Percentiles rank a stretch among this genome's conserved stretches.
These are phyloP conservation scores for Arthroderma uncinatum DNA, from an alignment of 2,329 filamentous ascomycete genomes.

Conservation along the genomic window DNA sequence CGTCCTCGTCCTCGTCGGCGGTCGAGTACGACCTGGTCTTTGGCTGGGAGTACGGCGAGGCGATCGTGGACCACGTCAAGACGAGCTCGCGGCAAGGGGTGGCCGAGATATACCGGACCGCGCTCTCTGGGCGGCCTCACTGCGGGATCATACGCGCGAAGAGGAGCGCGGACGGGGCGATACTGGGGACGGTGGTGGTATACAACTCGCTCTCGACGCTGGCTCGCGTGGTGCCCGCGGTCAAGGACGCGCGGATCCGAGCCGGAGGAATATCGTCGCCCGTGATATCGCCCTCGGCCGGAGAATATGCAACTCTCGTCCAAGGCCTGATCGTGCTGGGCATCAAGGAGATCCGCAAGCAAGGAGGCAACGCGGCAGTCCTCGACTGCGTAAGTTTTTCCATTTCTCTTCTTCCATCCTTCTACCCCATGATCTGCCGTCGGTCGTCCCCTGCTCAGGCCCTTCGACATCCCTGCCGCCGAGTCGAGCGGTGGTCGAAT, in stretches of 20 bases:
- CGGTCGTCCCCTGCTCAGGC: not conserved
- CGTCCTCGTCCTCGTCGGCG: slow-evolving; percentile 53
- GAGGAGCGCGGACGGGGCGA: slow-evolving; percentile 31
- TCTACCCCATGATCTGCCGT: no score
- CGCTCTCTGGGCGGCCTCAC: slow-evolving; percentile 56
- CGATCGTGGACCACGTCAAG: slow-evolving; percentile 63
- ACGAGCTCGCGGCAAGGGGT: slow-evolving; percentile 65
- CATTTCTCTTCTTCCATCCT: not conserved
- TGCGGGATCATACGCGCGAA: slow-evolving; percentile 80
- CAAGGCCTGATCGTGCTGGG: slow-evolving; percentile 73
- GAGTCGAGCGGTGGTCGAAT: not conserved
- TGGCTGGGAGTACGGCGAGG: slow-evolving; percentile 62
- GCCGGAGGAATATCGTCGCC: slow-evolving; percentile 72
- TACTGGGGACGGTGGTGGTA: slow-evolving; percentile 70
- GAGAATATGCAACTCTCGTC: slow-evolving; percentile 58
- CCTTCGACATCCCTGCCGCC: not conserved
- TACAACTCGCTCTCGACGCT: slow-evolving; percentile 60
- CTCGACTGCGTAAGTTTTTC: slow-evolving; percentile 60
- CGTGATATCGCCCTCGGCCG: slow-evolving; percentile 57
- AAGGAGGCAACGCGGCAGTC: slow-evolving; percentile 61
- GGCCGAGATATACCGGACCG: slow-evolving; percentile 66
- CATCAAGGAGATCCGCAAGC: slow-evolving; percentile 68
- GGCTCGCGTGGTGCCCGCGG: slow-evolving; percentile 56
- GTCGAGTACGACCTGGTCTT: slow-evolving; percentile 76
- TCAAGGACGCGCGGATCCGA: slow-evolving; percentile 46